Conservation (phyloP, 441 rosid species). For the Cnidoscolus chayamansa region DNA sequence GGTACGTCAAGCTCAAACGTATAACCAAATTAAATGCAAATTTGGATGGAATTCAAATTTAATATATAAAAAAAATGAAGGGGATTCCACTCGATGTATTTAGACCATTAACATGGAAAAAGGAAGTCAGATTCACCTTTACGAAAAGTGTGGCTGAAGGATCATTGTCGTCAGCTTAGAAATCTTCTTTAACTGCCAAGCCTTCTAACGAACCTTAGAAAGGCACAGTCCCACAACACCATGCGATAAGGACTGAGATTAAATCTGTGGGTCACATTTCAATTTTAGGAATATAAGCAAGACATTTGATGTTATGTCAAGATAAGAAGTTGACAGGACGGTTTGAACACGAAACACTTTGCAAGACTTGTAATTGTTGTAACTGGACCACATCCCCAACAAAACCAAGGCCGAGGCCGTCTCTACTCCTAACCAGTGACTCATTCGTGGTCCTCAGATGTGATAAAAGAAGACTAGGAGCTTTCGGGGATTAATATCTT, state of each 20-base stretch:
- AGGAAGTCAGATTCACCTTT: neutral
- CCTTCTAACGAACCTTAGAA: constrained; percentile 17
- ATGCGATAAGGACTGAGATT: constrained; percentile 22
- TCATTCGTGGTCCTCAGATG: constrained; percentile 13
- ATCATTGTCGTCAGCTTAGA: constrained; percentile 10
- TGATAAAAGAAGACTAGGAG: neutral
- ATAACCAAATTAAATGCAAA: too few relatives aligned
- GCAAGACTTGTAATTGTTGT: constrained; percentile 14
- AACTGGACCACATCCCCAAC: constrained; percentile 20
- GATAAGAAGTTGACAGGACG: constrained; percentile 21
- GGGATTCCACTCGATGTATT: too few relatives aligned
- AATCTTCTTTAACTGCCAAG: constrained; percentile 14
- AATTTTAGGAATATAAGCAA: constrained; percentile 11
- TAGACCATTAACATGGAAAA: neutral
- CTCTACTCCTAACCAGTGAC: neutral
- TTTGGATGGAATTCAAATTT: too few relatives aligned
- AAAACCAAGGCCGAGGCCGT: neutral
- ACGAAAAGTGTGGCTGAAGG: neutral
- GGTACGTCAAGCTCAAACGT: too few relatives aligned
- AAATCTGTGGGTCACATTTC: constrained; percentile 23
- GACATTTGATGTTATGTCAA: neutral
- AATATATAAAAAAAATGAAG: too few relatives aligned
- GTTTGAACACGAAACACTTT: constrained; percentile 15
- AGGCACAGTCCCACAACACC: constrained; percentile 17
- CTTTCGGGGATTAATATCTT: constrained; percentile 8